These are phyloP conservation scores for Ilex paraguariensis DNA, from an alignment of 305 asterid genomes.

Conservation along the genomic window DNA sequence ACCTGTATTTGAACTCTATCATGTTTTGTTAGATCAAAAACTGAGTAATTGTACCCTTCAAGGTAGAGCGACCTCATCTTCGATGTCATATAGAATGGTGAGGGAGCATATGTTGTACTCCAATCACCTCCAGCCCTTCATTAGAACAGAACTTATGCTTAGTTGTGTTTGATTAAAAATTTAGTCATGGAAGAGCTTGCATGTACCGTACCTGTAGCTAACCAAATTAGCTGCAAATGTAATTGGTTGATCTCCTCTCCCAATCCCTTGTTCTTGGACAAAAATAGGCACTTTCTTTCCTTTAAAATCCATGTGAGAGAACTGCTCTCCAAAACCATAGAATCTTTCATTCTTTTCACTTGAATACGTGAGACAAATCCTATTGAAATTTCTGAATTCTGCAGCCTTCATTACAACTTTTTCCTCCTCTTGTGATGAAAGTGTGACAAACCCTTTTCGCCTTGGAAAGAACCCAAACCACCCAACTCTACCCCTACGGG, in stretches of 20 bases:
- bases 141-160: conserved; percentile 3
- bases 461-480: conserved; percentile 37
- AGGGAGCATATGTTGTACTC: conserved; percentile 94
- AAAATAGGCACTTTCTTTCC: conserved; percentile 81
- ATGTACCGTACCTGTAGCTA: conserved; percentile 64
- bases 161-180: conserved; percentile 1
- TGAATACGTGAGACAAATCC: conserved; percentile 68
- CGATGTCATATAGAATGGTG: conserved; percentile 84
- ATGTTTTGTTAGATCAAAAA: conserved; percentile 72
- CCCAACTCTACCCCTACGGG: conserved; percentile 36
- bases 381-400: conserved; percentile 38
- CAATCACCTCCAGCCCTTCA: conserved; percentile 95
- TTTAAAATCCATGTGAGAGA: conserved; percentile 79
- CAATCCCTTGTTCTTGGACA: conserved; percentile 96
- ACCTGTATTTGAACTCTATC: conserved; percentile 89
- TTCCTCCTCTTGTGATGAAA: conserved; percentile 52
- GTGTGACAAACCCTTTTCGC: conserved; percentile 28
- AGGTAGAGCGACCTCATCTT: conserved; percentile 85
- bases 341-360: conserved; percentile 72
- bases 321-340: conserved; percentile 92
- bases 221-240: conserved; percentile 92
- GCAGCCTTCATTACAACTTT: conserved; percentile 35
- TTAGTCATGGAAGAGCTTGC: background rate
- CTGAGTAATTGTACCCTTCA: conserved; percentile 84
- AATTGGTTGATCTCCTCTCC: conserved; percentile 95